phyloP scores from a whole-genome alignment of 257 asterid species.

The Gentiana straminea region DNA sequence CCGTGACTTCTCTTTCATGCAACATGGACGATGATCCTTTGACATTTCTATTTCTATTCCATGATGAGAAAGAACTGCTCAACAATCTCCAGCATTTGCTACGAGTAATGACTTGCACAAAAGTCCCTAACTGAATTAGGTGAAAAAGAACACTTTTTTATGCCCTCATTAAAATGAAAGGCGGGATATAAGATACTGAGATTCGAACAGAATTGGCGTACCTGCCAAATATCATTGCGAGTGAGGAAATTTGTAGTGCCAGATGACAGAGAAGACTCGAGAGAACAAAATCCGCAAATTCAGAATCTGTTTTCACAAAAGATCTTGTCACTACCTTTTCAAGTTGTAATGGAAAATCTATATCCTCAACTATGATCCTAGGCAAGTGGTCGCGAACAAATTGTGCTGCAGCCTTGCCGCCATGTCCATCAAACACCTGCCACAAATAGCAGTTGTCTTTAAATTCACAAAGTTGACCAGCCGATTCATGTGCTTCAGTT shows the following conservation, averaged over 20 bases:
- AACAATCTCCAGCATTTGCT: conserved; percentile 90
- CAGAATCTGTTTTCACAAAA: conserved; percentile 60
- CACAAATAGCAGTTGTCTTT: conserved; percentile 14
- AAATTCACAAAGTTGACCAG: conserved; percentile 1
- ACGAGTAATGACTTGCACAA: conserved; percentile 68
- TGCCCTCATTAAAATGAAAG: not conserved
- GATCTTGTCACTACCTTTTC: conserved; percentile 78
- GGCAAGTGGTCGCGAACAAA: conserved; percentile 85
- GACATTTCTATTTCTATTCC: conserved; percentile 87
- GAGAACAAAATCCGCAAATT: conserved; percentile 62
- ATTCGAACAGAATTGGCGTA: conserved; percentile 9
- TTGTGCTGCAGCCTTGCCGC: conserved; percentile 81
- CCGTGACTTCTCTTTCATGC: conserved; percentile 47
- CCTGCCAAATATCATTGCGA: conserved; percentile 91
- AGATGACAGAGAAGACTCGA: conserved; percentile 59
- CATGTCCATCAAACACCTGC: conserved; percentile 97
- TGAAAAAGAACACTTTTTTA: not conserved
- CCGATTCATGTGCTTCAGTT: no score
- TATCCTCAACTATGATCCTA: conserved; percentile 67
- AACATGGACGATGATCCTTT: conserved; percentile 67
- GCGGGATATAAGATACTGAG: not conserved
- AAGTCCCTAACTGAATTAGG: not conserved
- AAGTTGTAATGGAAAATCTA: conserved; percentile 71
- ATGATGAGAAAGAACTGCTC: conserved; percentile 72
- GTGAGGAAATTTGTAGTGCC: conserved; percentile 58